Base-by-base conservation (phyloP, 2,329 filamentous ascomycete genomes). In the Ophiosphaerella herpotricha region DNA sequence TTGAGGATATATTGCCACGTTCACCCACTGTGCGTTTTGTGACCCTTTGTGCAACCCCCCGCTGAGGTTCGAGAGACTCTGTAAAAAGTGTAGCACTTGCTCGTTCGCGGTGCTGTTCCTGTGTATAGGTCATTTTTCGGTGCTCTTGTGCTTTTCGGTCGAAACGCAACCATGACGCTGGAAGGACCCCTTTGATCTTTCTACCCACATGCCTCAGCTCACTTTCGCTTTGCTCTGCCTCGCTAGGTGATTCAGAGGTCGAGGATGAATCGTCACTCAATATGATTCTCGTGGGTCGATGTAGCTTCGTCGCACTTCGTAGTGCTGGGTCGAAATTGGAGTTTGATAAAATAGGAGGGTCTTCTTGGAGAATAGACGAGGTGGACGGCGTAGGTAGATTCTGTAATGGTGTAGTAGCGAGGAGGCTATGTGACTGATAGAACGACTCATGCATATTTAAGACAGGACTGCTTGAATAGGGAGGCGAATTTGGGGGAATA, bases 151-250 rank as follows among this genome's bases (percentile, higher is more conserved):
- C 64, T 50, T 75, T 68, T n/a, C 67, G 63, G 51, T 80, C 78
- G 24, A 80, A 72, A 43, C 73, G 77, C 43, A 80, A 58, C 76
- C 77, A 80, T 1, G 78, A 80, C 26, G 78, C 78, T 23, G 78
- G 78, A 14, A 80, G 61, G 7, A 80, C 78, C 11, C 78, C 78
- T 63, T 68, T 77, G 40, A 80, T 80, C 33, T 71, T 73, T 46
- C 69, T 76, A 8, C 68, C 63, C 35, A 74, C 73, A 31, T 66
- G 57, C 37, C 58, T 60, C 11, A 78, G 46, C 43, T 67, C 68
- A 5, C 50, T 56, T 13, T 72, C 65, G 23, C 61, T 66, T 5
- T 66, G 58, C 36, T 73, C 70, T 4, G 67, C 59, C 16, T 72
- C 65, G 24, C 60, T 61, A 5, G 61, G 62, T 23, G 57, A 55